Evolutionary conservation across 2,329 filamentous ascomycete species (phyloP), one percentile per base, ranked within the genome.

Genomic region (Cytospora piceicola): DNA sequence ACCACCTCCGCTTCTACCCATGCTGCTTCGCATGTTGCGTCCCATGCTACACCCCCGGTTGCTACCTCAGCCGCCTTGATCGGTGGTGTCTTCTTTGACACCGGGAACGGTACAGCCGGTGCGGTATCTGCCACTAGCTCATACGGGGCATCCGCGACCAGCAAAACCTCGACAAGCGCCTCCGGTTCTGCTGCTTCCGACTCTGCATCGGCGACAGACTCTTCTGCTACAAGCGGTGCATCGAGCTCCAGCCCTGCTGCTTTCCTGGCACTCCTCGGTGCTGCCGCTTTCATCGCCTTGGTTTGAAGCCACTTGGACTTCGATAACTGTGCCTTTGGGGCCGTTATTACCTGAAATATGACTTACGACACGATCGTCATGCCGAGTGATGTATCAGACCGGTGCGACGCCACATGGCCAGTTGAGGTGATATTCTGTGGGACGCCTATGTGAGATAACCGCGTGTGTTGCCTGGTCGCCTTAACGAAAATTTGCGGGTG

Each of bases 221-320:
- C 57, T 59, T 71, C 78, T 20, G 67, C 71, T 5, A 73, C 73
- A 51, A 74, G 72, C 56, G 76, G 72, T n/a, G 73, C 69, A 20
- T 75, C 68, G 46, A 69, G 74, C 15, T 68, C 69, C 12, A 72
- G 75, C 56, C 75, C 78, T 1, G 71, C 75, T 20, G 74, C 68
- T 49, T 72, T 69, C n/a, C 67, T 74, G 42, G 67, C 70, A 24
- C 66, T 73, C 36, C 34, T 76, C 24, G 72, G 72, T 3, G 74
- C 70, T 22, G 71, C 67, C 27, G 74, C 69, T 63, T 22, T 74
- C 49, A 70, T 67, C 36, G 68, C 69, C 46, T 72, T 74, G 64
- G 70, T 74, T 70, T 74, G 72, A 69, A 49, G 30, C 4, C 32
- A 22, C 12, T 12, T 46, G 9, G 8, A 22, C 11, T 63, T 49